Conservation (phyloP, 768 basidiomycete species). For the Boletus sensibilis region DNA sequence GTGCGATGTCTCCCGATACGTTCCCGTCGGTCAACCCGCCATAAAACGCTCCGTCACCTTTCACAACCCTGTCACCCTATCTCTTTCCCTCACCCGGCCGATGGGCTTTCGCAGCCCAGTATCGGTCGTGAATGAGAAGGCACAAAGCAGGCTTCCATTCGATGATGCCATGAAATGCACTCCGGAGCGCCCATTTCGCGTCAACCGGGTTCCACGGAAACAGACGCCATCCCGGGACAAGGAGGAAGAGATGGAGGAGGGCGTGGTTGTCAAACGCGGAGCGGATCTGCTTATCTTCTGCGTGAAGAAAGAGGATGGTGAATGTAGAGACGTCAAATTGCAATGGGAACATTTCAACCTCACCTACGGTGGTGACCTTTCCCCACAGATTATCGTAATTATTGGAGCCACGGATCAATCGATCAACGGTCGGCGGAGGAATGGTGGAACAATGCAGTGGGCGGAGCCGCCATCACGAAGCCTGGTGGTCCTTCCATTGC, state of each 20-base stretch:
- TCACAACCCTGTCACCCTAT: slow-evolving; percentile 14
- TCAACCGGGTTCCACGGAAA: slow-evolving; percentile 18
- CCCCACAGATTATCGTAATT: slow-evolving; percentile 24
- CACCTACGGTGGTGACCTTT: slow-evolving; percentile 27
- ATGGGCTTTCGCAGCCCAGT: slow-evolving; percentile 17
- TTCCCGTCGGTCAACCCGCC: background rate
- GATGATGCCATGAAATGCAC: slow-evolving; percentile 14
- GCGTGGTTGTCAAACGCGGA: slow-evolving; percentile 18
- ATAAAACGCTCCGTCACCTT: slow-evolving; percentile 16
- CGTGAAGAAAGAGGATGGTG: slow-evolving; percentile 5
- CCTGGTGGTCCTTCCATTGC: slow-evolving; percentile 11
- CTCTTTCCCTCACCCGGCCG: slow-evolving; percentile 1
- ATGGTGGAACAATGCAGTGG: slow-evolving; percentile 18
- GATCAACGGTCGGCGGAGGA: slow-evolving; percentile 18
- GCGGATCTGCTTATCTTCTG: slow-evolving; percentile 27
- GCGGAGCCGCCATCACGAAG: background rate
- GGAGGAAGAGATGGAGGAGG: slow-evolving; percentile 7
- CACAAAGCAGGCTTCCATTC: slow-evolving; percentile 19
- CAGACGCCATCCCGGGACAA: background rate
- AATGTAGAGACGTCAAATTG: slow-evolving; percentile 8
- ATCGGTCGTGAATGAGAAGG: background rate
- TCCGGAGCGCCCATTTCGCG: slow-evolving; percentile 17
- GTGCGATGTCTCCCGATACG: slow-evolving; percentile 17
- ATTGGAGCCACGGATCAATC: slow-evolving; percentile 16
- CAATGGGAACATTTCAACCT: slow-evolving; percentile 27